Conservation (phyloP, 805 yeast species). For the Ogataea zsoltii region DNA sequence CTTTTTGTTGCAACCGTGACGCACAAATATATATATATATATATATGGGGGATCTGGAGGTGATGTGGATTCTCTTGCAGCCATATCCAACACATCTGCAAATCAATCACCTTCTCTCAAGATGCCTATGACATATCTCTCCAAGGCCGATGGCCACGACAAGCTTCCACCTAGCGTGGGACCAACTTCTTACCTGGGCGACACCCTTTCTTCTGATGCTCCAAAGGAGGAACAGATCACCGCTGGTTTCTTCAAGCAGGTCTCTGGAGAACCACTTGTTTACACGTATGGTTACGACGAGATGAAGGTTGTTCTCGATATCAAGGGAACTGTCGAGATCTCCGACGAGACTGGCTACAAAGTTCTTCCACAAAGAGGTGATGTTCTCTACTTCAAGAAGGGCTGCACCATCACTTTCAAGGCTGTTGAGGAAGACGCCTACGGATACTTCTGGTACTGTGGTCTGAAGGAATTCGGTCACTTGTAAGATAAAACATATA, state of each 20-base stretch:
- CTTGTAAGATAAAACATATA: constrained; percentile 1
- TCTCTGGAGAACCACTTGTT: constrained; percentile 62
- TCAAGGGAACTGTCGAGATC: constrained; percentile 59
- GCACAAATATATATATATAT: no score
- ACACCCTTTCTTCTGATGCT: constrained; percentile 55
- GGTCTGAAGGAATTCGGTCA: constrained; percentile 44
- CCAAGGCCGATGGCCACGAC: constrained; percentile 53
- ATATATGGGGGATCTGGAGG: no score
- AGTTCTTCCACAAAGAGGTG: constrained; percentile 61
- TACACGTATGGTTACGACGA: constrained; percentile 65
- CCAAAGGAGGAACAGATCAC: constrained; percentile 57
- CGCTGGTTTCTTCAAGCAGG: constrained; percentile 70
- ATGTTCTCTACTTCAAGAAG: constrained; percentile 61
- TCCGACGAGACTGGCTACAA: constrained; percentile 62
- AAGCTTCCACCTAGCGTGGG: constrained; percentile 59
- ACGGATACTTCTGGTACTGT: constrained; percentile 59
- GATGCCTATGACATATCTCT: constrained; percentile 57
- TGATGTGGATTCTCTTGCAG: no score
- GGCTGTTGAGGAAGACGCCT: constrained; percentile 45
- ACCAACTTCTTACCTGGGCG: constrained; percentile 67
- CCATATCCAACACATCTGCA: no score
- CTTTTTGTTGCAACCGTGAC: no score
- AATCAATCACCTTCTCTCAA: constrained; percentile 21
- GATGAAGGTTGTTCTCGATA: constrained; percentile 66
- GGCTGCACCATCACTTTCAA: constrained; percentile 65